A percentile compares a stretch with the other conserved stretches of the same genome.
These are phyloP conservation scores for Galerina sulciceps DNA, from an alignment of 768 basidiomycete species.

Conservation along the genomic window DNA sequence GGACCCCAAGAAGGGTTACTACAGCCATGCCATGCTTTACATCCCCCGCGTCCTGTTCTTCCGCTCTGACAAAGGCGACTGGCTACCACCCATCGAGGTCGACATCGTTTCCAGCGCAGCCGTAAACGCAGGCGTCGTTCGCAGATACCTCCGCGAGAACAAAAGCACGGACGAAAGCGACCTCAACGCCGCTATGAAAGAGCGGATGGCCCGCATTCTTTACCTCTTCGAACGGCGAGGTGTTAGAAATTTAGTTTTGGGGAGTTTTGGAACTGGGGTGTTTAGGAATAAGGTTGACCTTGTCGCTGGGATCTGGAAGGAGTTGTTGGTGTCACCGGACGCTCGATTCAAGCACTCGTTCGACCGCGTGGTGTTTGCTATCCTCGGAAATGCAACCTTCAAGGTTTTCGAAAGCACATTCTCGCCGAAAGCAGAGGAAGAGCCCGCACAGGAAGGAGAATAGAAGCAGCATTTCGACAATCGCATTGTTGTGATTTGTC, in stretches of 20 bases:
- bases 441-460: neutral
- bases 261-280: constrained; percentile 78
- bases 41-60: constrained; percentile 63
- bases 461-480: too few relatives aligned
- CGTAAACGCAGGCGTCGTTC: constrained; percentile 60
- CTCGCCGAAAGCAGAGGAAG: neutral
- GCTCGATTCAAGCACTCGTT: constrained; percentile 63
- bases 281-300: constrained; percentile 63
- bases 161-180: constrained; percentile 20
- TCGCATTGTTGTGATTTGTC: neutral
- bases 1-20: constrained; percentile 57
- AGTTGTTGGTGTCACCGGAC: constrained; percentile 50
- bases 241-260: constrained; percentile 63
- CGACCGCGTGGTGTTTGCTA: constrained; percentile 67
- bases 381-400: constrained; percentile 34
- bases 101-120: constrained; percentile 71
- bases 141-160: constrained; percentile 21
- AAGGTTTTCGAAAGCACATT: constrained; percentile 25
- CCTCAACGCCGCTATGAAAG: constrained; percentile 54
- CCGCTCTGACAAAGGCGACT: constrained; percentile 60
- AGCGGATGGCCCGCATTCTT: constrained; percentile 71
- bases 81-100: constrained; percentile 57
- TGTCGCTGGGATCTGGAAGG: constrained; percentile 67
- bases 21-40: constrained; percentile 75
- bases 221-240: constrained; percentile 64